Evolutionary conservation across 1,139 yeast genomes (phyloP).

Genomic region (Geotrichum candidum): DNA sequence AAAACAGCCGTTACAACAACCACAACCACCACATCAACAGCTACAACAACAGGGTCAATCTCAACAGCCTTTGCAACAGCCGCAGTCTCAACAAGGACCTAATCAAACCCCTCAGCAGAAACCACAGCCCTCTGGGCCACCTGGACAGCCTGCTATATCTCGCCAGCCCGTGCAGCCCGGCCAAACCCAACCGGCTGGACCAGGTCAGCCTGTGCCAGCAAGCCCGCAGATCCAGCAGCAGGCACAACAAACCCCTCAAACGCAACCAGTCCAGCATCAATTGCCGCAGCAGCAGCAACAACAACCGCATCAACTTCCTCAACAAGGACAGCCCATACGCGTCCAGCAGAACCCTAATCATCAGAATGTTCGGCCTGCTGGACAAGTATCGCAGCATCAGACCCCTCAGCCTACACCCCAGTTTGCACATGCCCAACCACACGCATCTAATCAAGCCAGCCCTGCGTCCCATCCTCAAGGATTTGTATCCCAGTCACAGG

Average conservation of each 20-base stretch:
- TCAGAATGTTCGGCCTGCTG: background rate
- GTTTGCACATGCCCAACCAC: background rate
- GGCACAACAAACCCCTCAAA: background rate
- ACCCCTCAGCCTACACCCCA: slow-evolving; percentile 12
- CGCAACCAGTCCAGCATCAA: slow-evolving; percentile 23
- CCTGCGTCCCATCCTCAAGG: slow-evolving; percentile 30
- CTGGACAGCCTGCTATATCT: background rate
- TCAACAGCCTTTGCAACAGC: background rate
- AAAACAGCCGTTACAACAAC: too few relatives aligned
- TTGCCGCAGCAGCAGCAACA: slow-evolving; percentile 15
- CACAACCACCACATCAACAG: background rate
- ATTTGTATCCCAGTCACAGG: slow-evolving; percentile 20
- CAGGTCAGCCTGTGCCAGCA: background rate
- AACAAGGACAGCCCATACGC: background rate
- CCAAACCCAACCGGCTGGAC: background rate
- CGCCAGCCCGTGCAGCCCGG: background rate
- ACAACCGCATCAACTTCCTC: background rate
- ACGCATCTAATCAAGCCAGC: slow-evolving; percentile 21
- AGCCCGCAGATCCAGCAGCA: background rate
- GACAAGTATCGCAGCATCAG: slow-evolving; percentile 21
- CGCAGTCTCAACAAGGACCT: background rate
- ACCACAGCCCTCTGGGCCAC: background rate
- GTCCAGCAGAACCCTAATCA: background rate
- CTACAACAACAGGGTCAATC: background rate
- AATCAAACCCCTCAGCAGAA: background rate